Base-by-base conservation (phyloP, 768 basidiomycete genomes). In the Kwoniella sp. region DNA sequence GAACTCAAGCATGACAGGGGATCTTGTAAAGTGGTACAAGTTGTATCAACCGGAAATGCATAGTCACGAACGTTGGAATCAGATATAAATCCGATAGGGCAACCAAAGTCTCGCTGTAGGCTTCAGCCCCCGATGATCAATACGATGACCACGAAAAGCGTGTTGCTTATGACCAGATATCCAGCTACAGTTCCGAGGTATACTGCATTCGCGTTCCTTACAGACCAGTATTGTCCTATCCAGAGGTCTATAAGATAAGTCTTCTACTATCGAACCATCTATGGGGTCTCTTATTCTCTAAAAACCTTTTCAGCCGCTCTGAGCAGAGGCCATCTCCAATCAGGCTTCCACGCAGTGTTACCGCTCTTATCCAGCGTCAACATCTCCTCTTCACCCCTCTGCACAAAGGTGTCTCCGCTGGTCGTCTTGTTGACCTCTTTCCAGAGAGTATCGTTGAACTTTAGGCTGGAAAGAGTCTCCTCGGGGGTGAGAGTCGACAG, bases 381-480 rank as follows among this genome's bases (percentile, higher is more conserved):
- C 0, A 86, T 79, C 34, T 82, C 79, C 50, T 81, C 81, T 15
- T 83, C 75, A 2, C 81, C 80, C 13, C 79, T 67, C 30, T 79
- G 65, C 1, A 58, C 68, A 72, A 73, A 55, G 2, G 78, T 78
- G 5, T 70, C 74, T 67, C 17, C 25, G 25, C 8, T 23, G 11
- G 29, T 12, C 1, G 87, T 70, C 7, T 77, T 74, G 45, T 81
- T 73, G 4, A 84, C 66, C 66, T 87, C 86, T 4, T 81, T 73
- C 20, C 82, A 80, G 31, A 91, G 79, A 7, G 81, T 82, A 47
- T 84, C 78, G 17, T 90, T 74, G 88, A 88, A 91, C 2, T 71
- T 79, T 41, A 84, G 82, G 0, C 89, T 87, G 15, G 86, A 72
- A 0, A 76, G 72, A 8, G 82, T 75, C 68, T 90, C 85, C 3